Percentiles rank a stretch among this genome's conserved stretches.
Evolutionary conservation across 2,329 filamentous ascomycete species (phyloP).

Genomic region (Ilyonectria destructans): DNA sequence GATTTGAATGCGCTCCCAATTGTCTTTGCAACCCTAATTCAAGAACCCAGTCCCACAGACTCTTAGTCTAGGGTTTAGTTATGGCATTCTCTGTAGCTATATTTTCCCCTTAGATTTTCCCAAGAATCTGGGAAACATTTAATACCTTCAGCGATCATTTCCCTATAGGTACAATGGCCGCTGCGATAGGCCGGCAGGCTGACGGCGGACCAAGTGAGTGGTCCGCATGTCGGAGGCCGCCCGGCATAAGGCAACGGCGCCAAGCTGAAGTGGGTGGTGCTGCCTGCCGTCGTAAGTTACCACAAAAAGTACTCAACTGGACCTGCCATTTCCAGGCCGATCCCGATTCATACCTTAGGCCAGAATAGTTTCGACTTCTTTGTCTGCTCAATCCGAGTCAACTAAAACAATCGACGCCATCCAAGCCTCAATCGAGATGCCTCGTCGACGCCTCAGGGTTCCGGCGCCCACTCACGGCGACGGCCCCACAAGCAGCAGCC

Average conservation of each 20-base stretch:
- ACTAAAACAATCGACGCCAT: neutral
- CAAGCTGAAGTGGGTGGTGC: conserved; percentile 19
- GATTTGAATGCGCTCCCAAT: no score
- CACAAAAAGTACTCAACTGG: conserved; percentile 21
- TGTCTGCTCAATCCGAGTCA: neutral
- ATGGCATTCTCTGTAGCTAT: no score
- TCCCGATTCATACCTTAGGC: neutral
- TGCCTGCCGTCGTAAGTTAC: conserved; percentile 20
- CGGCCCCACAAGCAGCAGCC: conserved; percentile 19
- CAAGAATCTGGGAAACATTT: no score
- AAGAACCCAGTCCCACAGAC: no score
- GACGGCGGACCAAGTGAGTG: conserved; percentile 9
- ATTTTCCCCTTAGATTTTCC: no score
- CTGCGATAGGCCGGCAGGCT: neutral
- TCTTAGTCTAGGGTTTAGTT: no score
- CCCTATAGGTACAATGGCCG: neutral
- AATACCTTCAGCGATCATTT: neutral
- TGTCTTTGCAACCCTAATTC: no score
- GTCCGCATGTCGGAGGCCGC: conserved; percentile 36
- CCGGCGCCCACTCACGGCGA: conserved; percentile 6
- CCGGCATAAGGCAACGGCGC: conserved; percentile 33
- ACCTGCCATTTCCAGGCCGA: conserved; percentile 2
- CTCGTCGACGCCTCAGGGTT: neutral
- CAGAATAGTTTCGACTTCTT: neutral
- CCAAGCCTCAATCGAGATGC: conserved; percentile 12